Conservation (phyloP, 1,139 yeast species). For the Candida buenavistaensis region DNA sequence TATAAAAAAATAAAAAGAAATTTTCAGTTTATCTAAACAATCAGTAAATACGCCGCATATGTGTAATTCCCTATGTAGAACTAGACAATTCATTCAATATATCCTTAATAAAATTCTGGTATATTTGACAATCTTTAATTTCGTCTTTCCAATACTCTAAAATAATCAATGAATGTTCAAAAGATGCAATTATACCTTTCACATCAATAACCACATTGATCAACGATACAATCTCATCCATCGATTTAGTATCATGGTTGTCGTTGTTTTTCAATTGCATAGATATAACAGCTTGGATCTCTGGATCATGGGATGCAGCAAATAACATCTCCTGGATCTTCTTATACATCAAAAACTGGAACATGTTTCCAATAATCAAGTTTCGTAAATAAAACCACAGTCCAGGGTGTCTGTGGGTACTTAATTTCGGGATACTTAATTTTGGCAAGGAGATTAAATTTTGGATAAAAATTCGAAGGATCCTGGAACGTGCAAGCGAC, state of each 20-base stretch:
- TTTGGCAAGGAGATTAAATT: constrained; percentile 33
- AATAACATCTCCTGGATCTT: constrained; percentile 27
- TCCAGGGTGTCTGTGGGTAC: constrained; percentile 44
- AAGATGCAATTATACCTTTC: constrained; percentile 23
- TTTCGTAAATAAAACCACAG: constrained; percentile 43
- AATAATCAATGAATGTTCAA: constrained; percentile 34
- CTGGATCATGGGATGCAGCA: constrained; percentile 10
- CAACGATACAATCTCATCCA: constrained; percentile 16
- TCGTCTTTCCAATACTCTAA: constrained; percentile 42
- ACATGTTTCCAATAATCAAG: constrained; percentile 39
- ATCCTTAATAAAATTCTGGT: constrained; percentile 23
- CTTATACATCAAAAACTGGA: constrained; percentile 38
- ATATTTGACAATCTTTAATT: constrained; percentile 34
- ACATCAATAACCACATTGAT: constrained; percentile 25
- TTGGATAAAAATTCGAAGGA: constrained; percentile 26
- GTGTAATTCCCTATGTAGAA: no score
- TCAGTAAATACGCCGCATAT: no score
- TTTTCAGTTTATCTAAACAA: no score
- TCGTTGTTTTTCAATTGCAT: constrained; percentile 1
- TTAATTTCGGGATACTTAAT: constrained; percentile 36
- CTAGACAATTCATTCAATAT: constrained; percentile 18
- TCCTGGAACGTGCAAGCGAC: constrained; percentile 21
- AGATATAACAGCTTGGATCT: constrained; percentile 11
- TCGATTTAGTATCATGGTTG: constrained; percentile 4
- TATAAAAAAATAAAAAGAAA: no score